Evolutionary conservation across 2,329 filamentous ascomycete species (phyloP), one percentile per base, ranked within the genome.

Genomic region (Aspergillus aculeatus): DNA sequence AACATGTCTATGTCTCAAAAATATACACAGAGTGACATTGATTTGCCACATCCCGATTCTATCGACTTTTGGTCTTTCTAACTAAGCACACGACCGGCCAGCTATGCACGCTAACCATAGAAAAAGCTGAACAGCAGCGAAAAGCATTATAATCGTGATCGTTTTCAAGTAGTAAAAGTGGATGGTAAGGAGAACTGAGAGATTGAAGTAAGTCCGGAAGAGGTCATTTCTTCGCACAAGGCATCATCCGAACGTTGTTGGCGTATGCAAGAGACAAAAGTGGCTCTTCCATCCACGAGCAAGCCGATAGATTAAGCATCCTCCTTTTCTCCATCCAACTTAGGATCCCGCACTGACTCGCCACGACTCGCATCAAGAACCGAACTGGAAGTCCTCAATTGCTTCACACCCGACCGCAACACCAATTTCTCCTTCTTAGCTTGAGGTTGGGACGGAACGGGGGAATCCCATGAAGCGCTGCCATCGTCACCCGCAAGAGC

Each of bases 351-450:
- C 38, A 19, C 14, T 44, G 16, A 19, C 14, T 44, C 38, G 38
- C 38, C 16, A 44, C 7, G 16, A 16, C 38, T 19, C 16, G 38
- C 16, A 44, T 44, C 68, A 14, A 64, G 66, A 47, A 57, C 24
- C 6, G 66, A 58, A 4, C 66, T 57, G 48, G 65, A 60, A 35
- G 62, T 65, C 53, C 63, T 66, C 47, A 68, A 54, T 56, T 70
- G 66, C 60, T 73, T 76, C 10, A 75, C 69, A 29, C 72, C 73
- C 7, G 74, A 75, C 4, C 73, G 67, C 32, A 75, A 66, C 38
- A 77, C 73, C 10, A 74, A 62, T 10, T 70, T 69, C 47, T 75
- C 72, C 61, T 73, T 75, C 57, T 69, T 72, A 6, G 64, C 44
- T 50, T 38, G 51, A 14, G 3, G 48, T 44, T 41, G 35, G 2